Base-by-base conservation (phyloP, 2,329 filamentous ascomycete species). In the Neofusicoccum parvum region DNA sequence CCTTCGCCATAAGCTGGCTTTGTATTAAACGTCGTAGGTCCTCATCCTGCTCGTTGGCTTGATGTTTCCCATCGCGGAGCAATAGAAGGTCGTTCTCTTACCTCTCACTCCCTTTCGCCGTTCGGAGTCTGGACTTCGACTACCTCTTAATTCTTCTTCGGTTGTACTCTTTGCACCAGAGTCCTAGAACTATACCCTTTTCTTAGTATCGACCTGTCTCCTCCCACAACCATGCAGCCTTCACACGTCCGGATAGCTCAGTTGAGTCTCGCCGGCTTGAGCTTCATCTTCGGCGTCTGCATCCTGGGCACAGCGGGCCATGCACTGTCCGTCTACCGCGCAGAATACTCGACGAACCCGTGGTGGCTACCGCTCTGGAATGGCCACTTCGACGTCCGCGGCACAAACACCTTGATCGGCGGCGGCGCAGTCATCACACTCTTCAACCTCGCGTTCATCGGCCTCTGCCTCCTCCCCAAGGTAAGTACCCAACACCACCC, bases 351-450 rank as follows among this genome's bases (percentile, higher is more conserved):
- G 7, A 74, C 74, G 32, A 82, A 82, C 68, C 77, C 78, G 27
- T 83, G 81, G 80, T 82, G 81, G 75, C 72, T 82, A 3, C 80
- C 80, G 1, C 68, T 83, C 48, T 83, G 81, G 81, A 78, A 77
- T 0, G 75, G 78, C 10, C 81, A 83, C 70, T 83, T 83, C 68
- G 76, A 83, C 48, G 76, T 76, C 1, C 72, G 76, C 17, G 80
- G 81, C 15, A 78, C 82, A 3, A 77, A 79, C 39, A 74, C 74
- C 0, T 67, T 81, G 14, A 73, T 82, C 39, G 81, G 77, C 1
- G 77, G 78, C 2, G 72, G 74, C 1, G 73, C 74, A 0, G 73
- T 76, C 1, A 74, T 80, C 1, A 50, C 81, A 1, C 67, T 81
- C 0, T 68, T 82, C n/a, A 81, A 79, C 12, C 65, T 70, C 20